Evolutionary conservation across 768 basidiomycete species (phyloP).

Genomic region (Mycena haematopus): DNA sequence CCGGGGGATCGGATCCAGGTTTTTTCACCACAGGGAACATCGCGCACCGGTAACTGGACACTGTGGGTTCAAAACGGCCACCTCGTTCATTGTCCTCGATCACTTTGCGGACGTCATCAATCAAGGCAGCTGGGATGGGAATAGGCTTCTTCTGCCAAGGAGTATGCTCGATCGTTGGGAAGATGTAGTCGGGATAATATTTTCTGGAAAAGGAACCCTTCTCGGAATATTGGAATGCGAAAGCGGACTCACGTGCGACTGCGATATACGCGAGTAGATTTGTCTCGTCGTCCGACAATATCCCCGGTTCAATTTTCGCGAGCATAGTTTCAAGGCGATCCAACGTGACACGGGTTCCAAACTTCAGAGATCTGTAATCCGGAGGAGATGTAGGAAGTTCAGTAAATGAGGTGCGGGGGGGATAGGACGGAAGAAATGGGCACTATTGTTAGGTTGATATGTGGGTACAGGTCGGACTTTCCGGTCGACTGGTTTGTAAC

Average conservation of each 20-base stretch:
- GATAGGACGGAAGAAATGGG: constrained; percentile 20
- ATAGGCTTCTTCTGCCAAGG: constrained; percentile 35
- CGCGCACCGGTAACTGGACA: constrained; percentile 32
- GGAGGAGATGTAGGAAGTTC: constrained; percentile 23
- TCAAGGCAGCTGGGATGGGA: constrained; percentile 31
- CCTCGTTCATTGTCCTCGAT: constrained; percentile 28
- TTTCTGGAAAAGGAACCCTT: constrained; percentile 33
- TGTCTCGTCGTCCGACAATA: constrained; percentile 19
- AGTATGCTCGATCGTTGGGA: constrained; percentile 33
- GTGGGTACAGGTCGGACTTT: constrained; percentile 13
- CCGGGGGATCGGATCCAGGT: constrained; percentile 28
- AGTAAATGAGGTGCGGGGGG: not conserved
- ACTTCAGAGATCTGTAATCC: constrained; percentile 12
- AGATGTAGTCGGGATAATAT: constrained; percentile 34
- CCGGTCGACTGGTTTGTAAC: constrained; percentile 19
- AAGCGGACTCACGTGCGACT: constrained; percentile 19
- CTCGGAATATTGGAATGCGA: constrained; percentile 35
- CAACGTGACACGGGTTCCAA: constrained; percentile 11
- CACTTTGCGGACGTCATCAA: constrained; percentile 32
- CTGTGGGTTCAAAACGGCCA: constrained; percentile 33
- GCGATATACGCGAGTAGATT: constrained; percentile 29
- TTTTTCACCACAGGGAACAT: constrained; percentile 38
- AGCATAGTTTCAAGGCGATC: constrained; percentile 30
- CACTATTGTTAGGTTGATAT: not conserved
- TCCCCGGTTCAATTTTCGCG: constrained; percentile 18